Percentiles rank a stretch among this genome's conserved stretches.
phyloP scores from a whole-genome alignment of 2,329 filamentous ascomycete genomes.

The Aspergillus aculeatus region DNA sequence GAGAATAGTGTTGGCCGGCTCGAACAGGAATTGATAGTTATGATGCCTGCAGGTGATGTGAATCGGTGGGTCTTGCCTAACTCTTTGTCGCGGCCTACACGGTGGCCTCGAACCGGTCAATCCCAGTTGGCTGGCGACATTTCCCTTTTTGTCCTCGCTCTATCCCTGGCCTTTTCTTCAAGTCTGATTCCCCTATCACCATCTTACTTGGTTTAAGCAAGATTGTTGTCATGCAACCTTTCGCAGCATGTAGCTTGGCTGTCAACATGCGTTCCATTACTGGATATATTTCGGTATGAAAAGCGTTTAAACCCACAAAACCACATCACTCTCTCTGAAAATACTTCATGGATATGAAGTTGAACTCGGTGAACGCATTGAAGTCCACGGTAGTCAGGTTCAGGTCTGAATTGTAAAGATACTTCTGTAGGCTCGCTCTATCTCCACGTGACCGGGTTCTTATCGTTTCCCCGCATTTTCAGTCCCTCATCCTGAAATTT shows the following conservation, averaged over 20 bases:
- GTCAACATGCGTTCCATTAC: neutral
- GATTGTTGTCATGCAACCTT: neutral
- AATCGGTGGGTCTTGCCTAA: constrained; percentile 4
- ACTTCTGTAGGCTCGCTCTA: neutral
- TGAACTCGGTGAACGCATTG: too few species aligned
- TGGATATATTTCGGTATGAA: neutral
- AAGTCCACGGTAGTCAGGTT: too few species aligned
- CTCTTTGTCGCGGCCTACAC: neutral
- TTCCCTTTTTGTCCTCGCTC: neutral
- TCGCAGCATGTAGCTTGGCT: neutral
- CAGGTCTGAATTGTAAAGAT: too few species aligned
- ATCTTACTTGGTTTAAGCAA: neutral
- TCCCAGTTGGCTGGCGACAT: neutral
- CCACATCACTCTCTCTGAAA: neutral
- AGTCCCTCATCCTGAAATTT: neutral
- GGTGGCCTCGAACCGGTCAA: neutral
- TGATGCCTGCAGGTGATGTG: constrained; percentile 33
- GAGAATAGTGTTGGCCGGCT: neutral
- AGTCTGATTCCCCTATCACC: neutral
- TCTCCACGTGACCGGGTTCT: constrained; percentile 2
- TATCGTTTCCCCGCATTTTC: constrained; percentile 7
- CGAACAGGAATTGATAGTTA: neutral
- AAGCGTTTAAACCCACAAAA: neutral
- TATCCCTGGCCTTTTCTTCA: neutral
- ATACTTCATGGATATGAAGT: too few species aligned